phyloP scores from a whole-genome alignment of 2,329 filamentous ascomycete genomes.

The Biscogniauxia mediterranea region DNA sequence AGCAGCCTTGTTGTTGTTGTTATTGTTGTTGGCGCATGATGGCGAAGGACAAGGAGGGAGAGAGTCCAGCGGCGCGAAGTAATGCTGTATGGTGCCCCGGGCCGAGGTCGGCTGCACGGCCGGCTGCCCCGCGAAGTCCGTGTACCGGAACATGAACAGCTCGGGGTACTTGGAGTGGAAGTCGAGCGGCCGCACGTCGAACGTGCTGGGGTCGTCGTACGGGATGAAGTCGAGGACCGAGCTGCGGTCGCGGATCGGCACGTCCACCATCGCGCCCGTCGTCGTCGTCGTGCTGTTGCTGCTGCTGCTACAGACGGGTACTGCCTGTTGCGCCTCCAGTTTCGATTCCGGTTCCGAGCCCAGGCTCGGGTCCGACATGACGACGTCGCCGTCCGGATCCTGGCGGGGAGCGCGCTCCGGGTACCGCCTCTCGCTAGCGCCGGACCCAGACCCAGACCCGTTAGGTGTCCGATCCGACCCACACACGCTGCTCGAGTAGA shows the following conservation, averaged over 20 bases:
- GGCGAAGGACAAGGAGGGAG: no score
- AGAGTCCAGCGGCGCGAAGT: conserved; percentile 10
- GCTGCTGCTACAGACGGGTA: no score
- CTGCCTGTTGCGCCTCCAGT: no score
- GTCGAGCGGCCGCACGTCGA: conserved; percentile 10
- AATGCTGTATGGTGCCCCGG: conserved; percentile 6
- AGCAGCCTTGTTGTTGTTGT: background rate
- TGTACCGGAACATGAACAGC: conserved; percentile 20
- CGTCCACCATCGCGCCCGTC: conserved; percentile 4
- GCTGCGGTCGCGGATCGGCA: conserved; percentile 11
- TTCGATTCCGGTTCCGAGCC: background rate
- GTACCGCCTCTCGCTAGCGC: no score
- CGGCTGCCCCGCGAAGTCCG: conserved; percentile 15
- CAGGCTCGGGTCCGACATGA: background rate
- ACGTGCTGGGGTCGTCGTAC: conserved; percentile 16
- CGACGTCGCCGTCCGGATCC: background rate
- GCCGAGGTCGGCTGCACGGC: conserved; percentile 15
- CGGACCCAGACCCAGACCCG: background rate
- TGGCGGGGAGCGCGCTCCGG: no score
- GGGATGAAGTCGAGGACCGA: conserved; percentile 13
- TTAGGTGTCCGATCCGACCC: background rate
- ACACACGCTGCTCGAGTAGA: background rate
- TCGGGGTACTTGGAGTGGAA: conserved; percentile 13
- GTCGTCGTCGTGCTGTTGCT: background rate
- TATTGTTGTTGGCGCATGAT: background rate